Base-by-base conservation (phyloP, 352 stramenopile genomes). In the Globisporangium apiculatum region DNA sequence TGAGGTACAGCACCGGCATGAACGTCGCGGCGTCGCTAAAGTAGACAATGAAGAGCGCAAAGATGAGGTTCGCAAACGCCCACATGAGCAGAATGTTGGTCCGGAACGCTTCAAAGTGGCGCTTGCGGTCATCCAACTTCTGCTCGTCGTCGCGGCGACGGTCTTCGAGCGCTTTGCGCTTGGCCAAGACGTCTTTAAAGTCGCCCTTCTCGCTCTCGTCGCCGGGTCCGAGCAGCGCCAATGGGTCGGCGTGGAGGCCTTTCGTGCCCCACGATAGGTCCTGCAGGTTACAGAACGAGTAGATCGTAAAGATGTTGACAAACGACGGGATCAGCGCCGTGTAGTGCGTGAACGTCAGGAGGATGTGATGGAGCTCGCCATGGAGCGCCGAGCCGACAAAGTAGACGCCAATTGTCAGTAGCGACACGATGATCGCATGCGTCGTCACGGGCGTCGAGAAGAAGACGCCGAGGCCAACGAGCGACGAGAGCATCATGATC, bases 271-370 rank as follows among this genome's bases (percentile, higher is more conserved):
- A 96, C 12, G 80, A 93, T 53, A 96, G 68, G 57, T 96, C 80
- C 38, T 96, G 84, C 36, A 96, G 68, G 71, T 94, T 94, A 58
- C 81, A 95, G 66, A 93, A 94, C 53, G 83, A 92, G 78, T 94
- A 96, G 57, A 96, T 89, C 24, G 80, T 90, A 53, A 94, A 90
- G 52, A 94, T 94, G 66, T 93, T 95, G 40, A 96, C 82, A 51
- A 95, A 95, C 50, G 77, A 92, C 37, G 87, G 87, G 54, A 93
- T 87, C 48, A 96, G 62, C 15, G 83, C 75, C 50, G 80, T 91
- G 72, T 94, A 96, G 67, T 95, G 87, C 59, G 81, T 86, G 69
- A 92, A 92, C 41, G 81, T 90, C 66, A 93, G 75, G 55, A 92
- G 68, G 51, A 93, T 91, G 64, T 92, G 77, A 61, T 93, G 86